Evolutionary conservation across 495 filamentous ascomycete genomes (phyloP).

Genomic region (Aspergillus wentii): DNA sequence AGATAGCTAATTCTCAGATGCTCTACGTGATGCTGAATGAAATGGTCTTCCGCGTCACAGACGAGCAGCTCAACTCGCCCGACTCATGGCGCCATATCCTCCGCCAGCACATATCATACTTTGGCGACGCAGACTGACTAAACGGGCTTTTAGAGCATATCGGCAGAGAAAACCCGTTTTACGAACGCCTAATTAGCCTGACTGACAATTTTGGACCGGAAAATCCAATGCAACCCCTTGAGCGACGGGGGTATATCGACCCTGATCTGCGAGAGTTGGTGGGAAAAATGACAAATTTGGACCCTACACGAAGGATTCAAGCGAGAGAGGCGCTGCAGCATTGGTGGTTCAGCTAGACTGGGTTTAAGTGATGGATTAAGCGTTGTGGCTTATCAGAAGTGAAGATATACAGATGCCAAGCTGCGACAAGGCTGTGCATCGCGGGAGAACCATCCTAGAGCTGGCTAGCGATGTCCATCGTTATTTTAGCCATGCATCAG

Average conservation of each 20-base stretch:
- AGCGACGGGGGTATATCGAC: conserved; percentile 23
- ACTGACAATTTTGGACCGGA: conserved; percentile 21
- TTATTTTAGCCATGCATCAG: no score
- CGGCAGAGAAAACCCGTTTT: conserved; percentile 31
- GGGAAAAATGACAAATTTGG: conserved; percentile 18
- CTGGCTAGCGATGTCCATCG: no score
- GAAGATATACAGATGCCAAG: no score
- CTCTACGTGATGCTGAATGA: conserved; percentile 23
- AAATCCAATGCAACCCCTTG: conserved; percentile 25
- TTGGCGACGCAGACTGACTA: conserved; percentile 34
- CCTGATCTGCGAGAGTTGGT: conserved; percentile 27
- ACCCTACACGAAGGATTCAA: conserved; percentile 16
- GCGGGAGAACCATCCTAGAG: no score
- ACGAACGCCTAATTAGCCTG: conserved; percentile 20
- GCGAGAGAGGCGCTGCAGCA: conserved; percentile 18
- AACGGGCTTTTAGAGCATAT: conserved; percentile 25
- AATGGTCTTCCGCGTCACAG: conserved; percentile 19
- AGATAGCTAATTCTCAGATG: conserved; percentile 12
- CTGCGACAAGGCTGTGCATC: no score
- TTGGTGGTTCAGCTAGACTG: no score
- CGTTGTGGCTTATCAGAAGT: no score
- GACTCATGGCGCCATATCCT: conserved; percentile 43
- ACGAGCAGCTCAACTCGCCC: conserved; percentile 22
- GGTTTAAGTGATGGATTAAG: no score
- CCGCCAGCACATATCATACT: conserved; percentile 43